These are phyloP conservation scores for Mycena citricolor DNA, from an alignment of 1,284 basidiomycete species.

Conservation along the genomic window DNA sequence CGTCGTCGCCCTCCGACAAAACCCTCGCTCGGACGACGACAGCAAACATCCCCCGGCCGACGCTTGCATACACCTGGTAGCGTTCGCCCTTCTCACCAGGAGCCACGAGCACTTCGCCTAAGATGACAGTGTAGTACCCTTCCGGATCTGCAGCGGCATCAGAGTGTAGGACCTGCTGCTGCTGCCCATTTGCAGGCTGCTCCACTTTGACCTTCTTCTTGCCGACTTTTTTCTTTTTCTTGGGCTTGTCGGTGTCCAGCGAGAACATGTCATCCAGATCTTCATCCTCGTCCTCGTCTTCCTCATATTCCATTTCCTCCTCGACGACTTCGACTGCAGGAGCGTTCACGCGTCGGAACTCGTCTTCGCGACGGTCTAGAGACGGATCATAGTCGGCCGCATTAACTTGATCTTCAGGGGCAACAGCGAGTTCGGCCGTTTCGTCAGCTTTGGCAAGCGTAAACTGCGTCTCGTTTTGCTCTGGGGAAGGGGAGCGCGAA, in stretches of 20 bases:
- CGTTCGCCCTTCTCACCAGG: constrained; percentile 55
- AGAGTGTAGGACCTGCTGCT: constrained; percentile 17
- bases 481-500: constrained; percentile 21
- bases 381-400: constrained; percentile 95
- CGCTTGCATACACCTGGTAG: constrained; percentile 92
- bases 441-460: constrained; percentile 25
- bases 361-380: constrained; percentile 79
- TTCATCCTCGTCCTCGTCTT: constrained; percentile 66
- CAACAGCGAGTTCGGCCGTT: constrained; percentile 56
- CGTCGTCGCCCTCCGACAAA: constrained; percentile 34
- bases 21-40: constrained; percentile 92
- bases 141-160: constrained; percentile 85
- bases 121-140: constrained; percentile 93
- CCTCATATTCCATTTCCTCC: constrained; percentile 60
- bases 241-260: constrained; percentile 53
- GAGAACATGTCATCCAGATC: constrained; percentile 93
- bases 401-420: constrained; percentile 71
- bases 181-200: constrained; percentile 1
- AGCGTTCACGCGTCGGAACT: constrained; percentile 62
- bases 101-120: constrained; percentile 89
- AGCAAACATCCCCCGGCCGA: constrained; percentile 99
- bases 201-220: constrained; percentile 49
- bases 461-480: constrained; percentile 18
- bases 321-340: constrained; percentile 26
- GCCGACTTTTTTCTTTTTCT: constrained; percentile 58